Evolutionary conservation across 306 rosid genomes (phyloP), one percentile per base, ranked within the genome.

Genomic region (Ormosia emarginata): DNA sequence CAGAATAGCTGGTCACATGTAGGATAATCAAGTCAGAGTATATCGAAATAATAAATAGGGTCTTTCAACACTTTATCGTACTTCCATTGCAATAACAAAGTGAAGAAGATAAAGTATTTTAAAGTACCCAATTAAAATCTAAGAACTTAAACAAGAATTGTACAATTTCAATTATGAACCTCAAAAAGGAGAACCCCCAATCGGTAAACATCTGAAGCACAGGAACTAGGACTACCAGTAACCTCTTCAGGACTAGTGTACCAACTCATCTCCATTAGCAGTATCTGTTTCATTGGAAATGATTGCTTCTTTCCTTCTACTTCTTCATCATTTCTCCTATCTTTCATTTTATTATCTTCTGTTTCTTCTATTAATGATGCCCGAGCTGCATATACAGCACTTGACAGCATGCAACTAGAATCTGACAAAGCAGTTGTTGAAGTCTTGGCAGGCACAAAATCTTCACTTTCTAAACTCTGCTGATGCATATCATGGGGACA

Each of bases 131-230:
- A 34, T 52, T 75, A 57, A 84, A 81, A 75, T 75, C 43, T 34
- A 64, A 67, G 56, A 52, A 68, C 52, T 76, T 59, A 69, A 18
- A 76, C 12, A 52, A 74, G 37, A 75, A 46, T 33, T 75, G 39
- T 7, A 67, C 43, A 83, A 49, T 64, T 78, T 74, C 11, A 33
- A 32, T 64, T 64, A 82, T 62, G 52, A 74, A 90, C 98, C 97
- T 95, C 99, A 66, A 95, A 95, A 79, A 95, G 98, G 70, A 95
- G 97, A 90, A 93, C 90, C 46, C 99, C 99, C 79, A 95, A 89
- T 39, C 91, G 85, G 69, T 95, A 95, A 61, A 93, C 81, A 63
- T 95, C 99, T 0, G 99, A 93, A 87, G 99, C 94, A 79, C 97
- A 88, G 1, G 94, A 87, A 86, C 92, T 88, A 68, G 86, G 77